These are phyloP conservation scores for Orychophragmus violaceus DNA, from an alignment of 345 rosid species.

Conservation along the genomic window DNA sequence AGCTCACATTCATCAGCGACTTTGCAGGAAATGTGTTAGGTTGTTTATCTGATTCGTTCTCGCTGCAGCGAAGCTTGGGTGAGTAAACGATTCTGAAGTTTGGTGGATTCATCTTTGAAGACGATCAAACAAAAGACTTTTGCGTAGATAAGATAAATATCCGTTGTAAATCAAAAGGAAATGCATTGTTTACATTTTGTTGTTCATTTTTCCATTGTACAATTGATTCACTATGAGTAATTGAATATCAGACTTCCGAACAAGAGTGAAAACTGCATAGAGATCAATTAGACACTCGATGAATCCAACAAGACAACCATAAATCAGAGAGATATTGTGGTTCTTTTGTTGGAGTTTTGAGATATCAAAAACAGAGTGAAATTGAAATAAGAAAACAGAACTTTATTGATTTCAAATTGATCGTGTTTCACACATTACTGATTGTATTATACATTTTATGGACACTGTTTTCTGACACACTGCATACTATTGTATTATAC, in stretches of 20 bases:
- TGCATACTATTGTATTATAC: no score
- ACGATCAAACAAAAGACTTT: conserved; percentile 22
- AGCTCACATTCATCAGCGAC: neutral
- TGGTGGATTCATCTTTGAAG: conserved; percentile 14
- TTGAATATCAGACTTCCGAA: neutral
- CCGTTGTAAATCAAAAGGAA: conserved; percentile 29
- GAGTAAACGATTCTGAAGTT: neutral
- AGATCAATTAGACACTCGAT: no score
- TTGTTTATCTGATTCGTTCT: neutral
- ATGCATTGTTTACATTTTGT: conserved; percentile 15
- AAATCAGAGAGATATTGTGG: no score
- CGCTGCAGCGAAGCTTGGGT: conserved; percentile 6
- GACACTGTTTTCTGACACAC: no score
- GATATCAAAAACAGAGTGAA: no score
- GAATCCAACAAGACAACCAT: no score
- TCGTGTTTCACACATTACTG: no score
- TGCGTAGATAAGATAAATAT: neutral
- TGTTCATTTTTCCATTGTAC: neutral
- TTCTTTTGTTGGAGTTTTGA: no score
- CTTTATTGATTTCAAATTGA: no score
- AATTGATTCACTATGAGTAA: neutral
- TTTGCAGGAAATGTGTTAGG: conserved; percentile 5
- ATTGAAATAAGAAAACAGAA: no score
- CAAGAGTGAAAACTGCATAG: neutral
- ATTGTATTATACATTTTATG: no score